These are phyloP conservation scores for Arctostaphylos glauca DNA, from an alignment of 148 eudicot genomes.

Conservation along the genomic window DNA sequence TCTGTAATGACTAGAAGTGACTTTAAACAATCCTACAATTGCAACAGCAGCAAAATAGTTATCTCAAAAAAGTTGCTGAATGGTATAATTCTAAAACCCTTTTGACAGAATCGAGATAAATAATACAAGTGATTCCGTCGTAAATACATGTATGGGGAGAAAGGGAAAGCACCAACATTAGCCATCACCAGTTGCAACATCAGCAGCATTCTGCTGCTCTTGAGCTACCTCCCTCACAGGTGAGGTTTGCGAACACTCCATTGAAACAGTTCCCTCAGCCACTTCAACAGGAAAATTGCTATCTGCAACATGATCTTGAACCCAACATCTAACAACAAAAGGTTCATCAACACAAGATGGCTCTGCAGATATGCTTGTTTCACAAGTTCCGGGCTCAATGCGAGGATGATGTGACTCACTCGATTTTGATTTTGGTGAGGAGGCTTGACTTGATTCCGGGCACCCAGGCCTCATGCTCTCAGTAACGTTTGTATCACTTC, in stretches of 20 bases:
- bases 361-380: background rate
- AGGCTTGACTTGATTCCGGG: background rate
- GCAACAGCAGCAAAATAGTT: background rate
- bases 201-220: background rate
- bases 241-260: conserved; percentile 7
- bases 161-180: conserved; percentile 5
- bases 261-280: conserved; percentile 2
- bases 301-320: background rate
- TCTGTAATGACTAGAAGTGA: background rate
- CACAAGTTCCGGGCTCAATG: background rate
- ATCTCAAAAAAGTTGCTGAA: background rate
- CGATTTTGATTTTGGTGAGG: background rate
- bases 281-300: background rate
- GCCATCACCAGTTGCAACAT: conserved; percentile 3
- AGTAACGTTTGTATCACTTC: background rate
- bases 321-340: background rate
- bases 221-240: background rate
- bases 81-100: background rate
- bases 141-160: background rate
- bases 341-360: background rate
- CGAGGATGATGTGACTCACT: background rate
- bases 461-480: background rate
- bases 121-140: background rate
- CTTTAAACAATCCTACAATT: background rate
- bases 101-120: background rate